Evolutionary conservation across 192 early-diverging fungal genomes (phyloP).

Genomic region (Coemansia sp.): DNA sequence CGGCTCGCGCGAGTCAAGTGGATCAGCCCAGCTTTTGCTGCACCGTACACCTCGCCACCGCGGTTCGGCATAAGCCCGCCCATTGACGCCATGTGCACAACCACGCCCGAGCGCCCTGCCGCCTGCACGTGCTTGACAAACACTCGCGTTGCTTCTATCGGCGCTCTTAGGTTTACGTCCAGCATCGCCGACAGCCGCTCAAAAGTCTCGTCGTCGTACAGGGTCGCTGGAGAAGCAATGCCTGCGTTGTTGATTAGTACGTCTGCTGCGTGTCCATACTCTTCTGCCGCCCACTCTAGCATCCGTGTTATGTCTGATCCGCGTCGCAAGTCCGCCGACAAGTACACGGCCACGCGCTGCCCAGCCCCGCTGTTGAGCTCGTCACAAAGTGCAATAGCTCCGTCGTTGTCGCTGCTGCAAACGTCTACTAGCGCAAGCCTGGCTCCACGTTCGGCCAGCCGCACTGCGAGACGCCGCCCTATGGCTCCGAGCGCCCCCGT

Average conservation of each 20-base stretch:
- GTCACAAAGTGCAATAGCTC: not conserved
- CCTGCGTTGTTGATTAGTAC: slow-evolving; percentile 49
- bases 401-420: not conserved
- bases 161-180: slow-evolving; percentile 38
- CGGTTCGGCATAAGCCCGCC: slow-evolving; percentile 42
- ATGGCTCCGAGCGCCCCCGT: slow-evolving; percentile 47
- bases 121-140: slow-evolving; percentile 27
- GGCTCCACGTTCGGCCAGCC: slow-evolving; percentile 20
- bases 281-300: slow-evolving; percentile 15
- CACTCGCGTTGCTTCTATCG: slow-evolving; percentile 36
- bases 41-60: slow-evolving; percentile 50
- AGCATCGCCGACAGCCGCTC: slow-evolving; percentile 27
- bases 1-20: slow-evolving; percentile 42
- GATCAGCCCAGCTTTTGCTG: slow-evolving; percentile 42
- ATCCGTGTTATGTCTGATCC: slow-evolving; percentile 19
- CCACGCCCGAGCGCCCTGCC: slow-evolving; percentile 19
- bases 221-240: slow-evolving; percentile 29
- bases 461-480: slow-evolving; percentile 22
- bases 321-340: slow-evolving; percentile 21
- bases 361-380: slow-evolving; percentile 18
- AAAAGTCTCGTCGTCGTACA: slow-evolving; percentile 38
- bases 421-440: slow-evolving; percentile 41
- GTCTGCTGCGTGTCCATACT: slow-evolving; percentile 34
- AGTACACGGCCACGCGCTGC: slow-evolving; percentile 16
- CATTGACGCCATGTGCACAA: slow-evolving; percentile 48